These are phyloP conservation scores for Thecaphora frezii DNA, from an alignment of 1,284 basidiomycete species.

Conservation along the genomic window DNA sequence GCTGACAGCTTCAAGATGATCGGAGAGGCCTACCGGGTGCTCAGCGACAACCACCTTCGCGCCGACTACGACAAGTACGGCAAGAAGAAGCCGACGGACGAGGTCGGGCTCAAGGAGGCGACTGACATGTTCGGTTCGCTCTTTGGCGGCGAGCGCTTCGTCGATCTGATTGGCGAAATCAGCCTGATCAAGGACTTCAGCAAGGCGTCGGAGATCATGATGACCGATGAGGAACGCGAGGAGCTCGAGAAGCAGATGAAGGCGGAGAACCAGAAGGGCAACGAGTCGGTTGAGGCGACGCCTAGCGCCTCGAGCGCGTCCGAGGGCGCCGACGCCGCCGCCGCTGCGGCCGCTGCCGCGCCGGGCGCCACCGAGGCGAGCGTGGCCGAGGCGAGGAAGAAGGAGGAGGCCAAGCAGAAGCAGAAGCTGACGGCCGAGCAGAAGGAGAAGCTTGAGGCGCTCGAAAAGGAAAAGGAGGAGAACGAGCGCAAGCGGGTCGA, in stretches of 20 bases:
- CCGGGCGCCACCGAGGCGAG: slow-evolving; percentile 38
- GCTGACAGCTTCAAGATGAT: slow-evolving; percentile 25
- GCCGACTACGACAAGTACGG: slow-evolving; percentile 94
- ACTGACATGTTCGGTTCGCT: slow-evolving; percentile 59
- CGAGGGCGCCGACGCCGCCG: slow-evolving; percentile 19
- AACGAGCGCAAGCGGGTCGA: slow-evolving; percentile 54
- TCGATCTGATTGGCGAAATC: slow-evolving; percentile 59
- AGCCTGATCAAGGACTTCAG: slow-evolving; percentile 59
- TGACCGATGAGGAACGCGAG: slow-evolving; percentile 85
- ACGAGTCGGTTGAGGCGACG: slow-evolving; percentile 12
- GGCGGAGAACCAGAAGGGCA: slow-evolving; percentile 48
- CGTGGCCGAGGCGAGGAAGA: slow-evolving; percentile 50
- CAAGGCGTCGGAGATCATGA: slow-evolving; percentile 61
- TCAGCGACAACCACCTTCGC: slow-evolving; percentile 70
- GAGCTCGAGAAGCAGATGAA: slow-evolving; percentile 76
- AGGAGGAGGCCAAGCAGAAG: slow-evolving; percentile 61
- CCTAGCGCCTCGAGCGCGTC: slow-evolving; percentile 19
- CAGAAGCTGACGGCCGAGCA: slow-evolving; percentile 78
- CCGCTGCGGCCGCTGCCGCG: slow-evolving; percentile 50
- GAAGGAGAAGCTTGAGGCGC: slow-evolving; percentile 54
- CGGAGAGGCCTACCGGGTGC: slow-evolving; percentile 67
- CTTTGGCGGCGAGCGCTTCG: slow-evolving; percentile 58
- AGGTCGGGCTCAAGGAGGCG: slow-evolving; percentile 57
- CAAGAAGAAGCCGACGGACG: slow-evolving; percentile 65
- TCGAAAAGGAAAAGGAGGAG: slow-evolving; percentile 58